Conservation (phyloP, 202 grass and related monocot genomes). For the Setaria italica region DNA sequence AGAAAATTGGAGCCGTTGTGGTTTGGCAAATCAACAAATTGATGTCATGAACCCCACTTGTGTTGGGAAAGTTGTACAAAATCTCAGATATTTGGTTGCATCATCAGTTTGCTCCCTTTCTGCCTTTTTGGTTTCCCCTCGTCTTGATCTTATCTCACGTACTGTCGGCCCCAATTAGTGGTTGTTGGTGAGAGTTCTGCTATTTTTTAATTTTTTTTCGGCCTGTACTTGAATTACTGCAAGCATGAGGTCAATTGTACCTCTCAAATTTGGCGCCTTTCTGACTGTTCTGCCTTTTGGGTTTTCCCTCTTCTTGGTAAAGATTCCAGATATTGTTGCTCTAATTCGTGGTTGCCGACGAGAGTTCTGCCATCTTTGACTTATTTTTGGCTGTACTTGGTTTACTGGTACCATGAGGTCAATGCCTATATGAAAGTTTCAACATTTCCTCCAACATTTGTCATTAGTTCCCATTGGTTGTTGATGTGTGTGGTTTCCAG, state of each 20-base stretch:
- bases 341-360: conserved; percentile 18
- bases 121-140: neutral
- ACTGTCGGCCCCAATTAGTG: conserved; percentile 12
- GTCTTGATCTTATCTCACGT: neutral
- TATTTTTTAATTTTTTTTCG: conserved; percentile 16
- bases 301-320: neutral
- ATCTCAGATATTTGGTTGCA: neutral
- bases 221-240: conserved; percentile 5
- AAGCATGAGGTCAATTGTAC: neutral
- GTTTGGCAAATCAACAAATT: conserved; percentile 4
- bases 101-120: neutral
- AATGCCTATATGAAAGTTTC: neutral
- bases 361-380: conserved; percentile 17
- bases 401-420: conserved; percentile 20
- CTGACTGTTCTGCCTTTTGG: too few species aligned
- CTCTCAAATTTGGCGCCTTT: neutral
- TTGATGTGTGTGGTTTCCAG: neutral
- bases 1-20: neutral
- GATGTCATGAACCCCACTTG: conserved; percentile 8
- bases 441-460: conserved; percentile 2
- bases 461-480: conserved; percentile 41
- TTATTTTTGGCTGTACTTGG: neutral
- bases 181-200: conserved; percentile 10
- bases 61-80: neutral
- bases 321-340: conserved; percentile 4